Percentiles rank a stretch among this genome's conserved stretches.
Evolutionary conservation across 305 asterid genomes (phyloP).

Genomic region (Fraxinus sp.): DNA sequence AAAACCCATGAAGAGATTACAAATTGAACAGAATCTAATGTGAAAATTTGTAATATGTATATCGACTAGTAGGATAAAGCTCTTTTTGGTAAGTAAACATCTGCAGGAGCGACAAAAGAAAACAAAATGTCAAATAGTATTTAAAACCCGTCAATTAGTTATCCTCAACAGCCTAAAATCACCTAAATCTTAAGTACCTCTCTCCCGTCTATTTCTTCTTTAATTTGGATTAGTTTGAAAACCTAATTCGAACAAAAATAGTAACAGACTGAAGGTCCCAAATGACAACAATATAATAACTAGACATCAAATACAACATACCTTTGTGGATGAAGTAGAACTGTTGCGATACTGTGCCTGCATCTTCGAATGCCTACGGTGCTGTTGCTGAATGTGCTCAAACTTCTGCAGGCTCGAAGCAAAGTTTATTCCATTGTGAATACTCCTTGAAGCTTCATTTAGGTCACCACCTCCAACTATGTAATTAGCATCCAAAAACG

Average conservation of each 20-base stretch:
- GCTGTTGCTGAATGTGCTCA: constrained; percentile 75
- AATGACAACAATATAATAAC: not conserved
- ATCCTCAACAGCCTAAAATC: not conserved
- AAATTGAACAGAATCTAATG: constrained; percentile 9
- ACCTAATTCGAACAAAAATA: not conserved
- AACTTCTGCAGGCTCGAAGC: constrained; percentile 65
- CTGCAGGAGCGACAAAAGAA: not conserved
- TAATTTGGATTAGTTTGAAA: not conserved
- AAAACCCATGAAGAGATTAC: constrained; percentile 13
- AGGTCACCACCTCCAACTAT: constrained; percentile 56
- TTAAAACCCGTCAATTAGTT: not conserved
- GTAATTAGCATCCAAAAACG: constrained; percentile 43
- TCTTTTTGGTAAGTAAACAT: not conserved
- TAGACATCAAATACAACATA: constrained; percentile 27
- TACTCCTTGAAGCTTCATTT: constrained; percentile 39
- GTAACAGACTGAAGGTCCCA: not conserved
- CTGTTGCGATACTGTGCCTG: constrained; percentile 46
- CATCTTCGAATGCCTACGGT: constrained; percentile 55
- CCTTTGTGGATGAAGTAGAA: constrained; percentile 59
- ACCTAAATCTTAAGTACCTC: not conserved
- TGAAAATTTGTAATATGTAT: not conserved
- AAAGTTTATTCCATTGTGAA: constrained; percentile 63
- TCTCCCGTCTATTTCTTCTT: not conserved
- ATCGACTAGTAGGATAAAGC: not conserved
- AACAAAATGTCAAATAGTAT: not conserved